These are phyloP conservation scores for Nothophaeocryptopus gaeumannii DNA, from an alignment of 2,329 filamentous ascomycete genomes.

Conservation along the genomic window DNA sequence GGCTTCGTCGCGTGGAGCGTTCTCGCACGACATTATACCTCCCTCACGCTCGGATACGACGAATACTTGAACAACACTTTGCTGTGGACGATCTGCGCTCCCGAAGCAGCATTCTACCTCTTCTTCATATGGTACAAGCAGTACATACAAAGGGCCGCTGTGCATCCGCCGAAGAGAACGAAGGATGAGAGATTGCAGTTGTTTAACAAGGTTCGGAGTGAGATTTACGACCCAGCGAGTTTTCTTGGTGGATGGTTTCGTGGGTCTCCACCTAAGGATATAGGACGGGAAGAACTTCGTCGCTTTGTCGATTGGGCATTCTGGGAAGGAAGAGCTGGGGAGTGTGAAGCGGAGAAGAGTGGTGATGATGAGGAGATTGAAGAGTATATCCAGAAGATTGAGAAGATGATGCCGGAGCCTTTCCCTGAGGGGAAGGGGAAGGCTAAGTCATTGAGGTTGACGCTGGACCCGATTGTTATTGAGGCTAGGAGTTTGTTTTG, in stretches of 20 bases:
- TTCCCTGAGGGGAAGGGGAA: conserved; percentile 56
- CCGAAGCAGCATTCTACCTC: conserved; percentile 57
- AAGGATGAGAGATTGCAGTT: conserved; percentile 52
- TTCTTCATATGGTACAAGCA: conserved; percentile 53
- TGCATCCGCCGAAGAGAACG: conserved; percentile 49
- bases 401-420: conserved; percentile 51
- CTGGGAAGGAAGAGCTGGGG: conserved; percentile 58
- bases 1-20: conserved; percentile 23
- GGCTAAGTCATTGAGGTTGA: conserved; percentile 60
- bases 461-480: conserved; percentile 61
- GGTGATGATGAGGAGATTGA: conserved; percentile 54
- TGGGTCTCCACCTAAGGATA: conserved; percentile 55
- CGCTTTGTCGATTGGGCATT: conserved; percentile 69
- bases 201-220: conserved; percentile 56
- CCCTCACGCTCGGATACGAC: conserved; percentile 14
- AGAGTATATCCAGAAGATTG: conserved; percentile 53
- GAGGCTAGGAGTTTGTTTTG: conserved; percentile 56
- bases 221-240: conserved; percentile 53
- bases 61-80: conserved; percentile 17
- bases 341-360: conserved; percentile 52
- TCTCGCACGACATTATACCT: conserved; percentile 7
- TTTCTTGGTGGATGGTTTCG: conserved; percentile 67
- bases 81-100: conserved; percentile 45
- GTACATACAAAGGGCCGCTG: conserved; percentile 52
- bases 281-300: conserved; percentile 64